A percentile compares a stretch with the other conserved stretches of the same genome.
Evolutionary conservation across 805 yeast genomes (phyloP).

Genomic region (Novakomyces olei): DNA sequence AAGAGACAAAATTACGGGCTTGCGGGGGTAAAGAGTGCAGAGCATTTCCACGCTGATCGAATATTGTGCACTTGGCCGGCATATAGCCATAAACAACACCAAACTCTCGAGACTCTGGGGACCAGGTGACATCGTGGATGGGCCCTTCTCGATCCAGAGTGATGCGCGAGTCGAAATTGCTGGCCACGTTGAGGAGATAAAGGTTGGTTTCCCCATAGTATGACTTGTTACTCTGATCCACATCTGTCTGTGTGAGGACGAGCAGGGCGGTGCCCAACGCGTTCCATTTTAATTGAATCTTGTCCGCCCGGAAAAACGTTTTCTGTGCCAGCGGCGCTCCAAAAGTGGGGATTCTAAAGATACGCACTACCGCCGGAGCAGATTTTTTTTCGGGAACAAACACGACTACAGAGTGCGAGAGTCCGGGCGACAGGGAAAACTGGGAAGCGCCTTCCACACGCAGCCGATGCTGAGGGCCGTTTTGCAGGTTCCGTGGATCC

Average conservation of each 20-base stretch:
- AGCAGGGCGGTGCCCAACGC: conserved; percentile 78
- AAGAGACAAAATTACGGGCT: conserved; percentile 71
- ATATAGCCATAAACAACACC: conserved; percentile 93
- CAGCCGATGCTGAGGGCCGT: conserved; percentile 32
- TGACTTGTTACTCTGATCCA: conserved; percentile 77
- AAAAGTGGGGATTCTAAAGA: conserved; percentile 59
- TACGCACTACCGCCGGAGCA: conserved; percentile 70
- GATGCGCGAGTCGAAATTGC: conserved; percentile 75
- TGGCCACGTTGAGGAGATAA: conserved; percentile 76
- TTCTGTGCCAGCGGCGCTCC: conserved; percentile 63
- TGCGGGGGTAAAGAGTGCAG: conserved; percentile 66
- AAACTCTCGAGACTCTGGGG: conserved; percentile 86
- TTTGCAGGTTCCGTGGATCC: conserved; percentile 23
- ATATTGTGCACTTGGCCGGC: conserved; percentile 91
- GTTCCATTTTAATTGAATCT: conserved; percentile 85
- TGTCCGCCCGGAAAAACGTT: conserved; percentile 86
- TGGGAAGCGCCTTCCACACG: conserved; percentile 30
- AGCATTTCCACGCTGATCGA: conserved; percentile 79
- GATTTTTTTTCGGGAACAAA: conserved; percentile 74
- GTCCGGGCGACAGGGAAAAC: conserved; percentile 66
- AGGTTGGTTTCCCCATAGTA: conserved; percentile 93
- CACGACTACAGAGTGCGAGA: conserved; percentile 71
- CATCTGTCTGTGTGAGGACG: conserved; percentile 88
- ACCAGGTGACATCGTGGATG: conserved; percentile 93
- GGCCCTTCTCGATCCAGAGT: conserved; percentile 84